phyloP scores from a whole-genome alignment of 2,329 filamentous ascomycete species.

The Monosporascus sp. region DNA sequence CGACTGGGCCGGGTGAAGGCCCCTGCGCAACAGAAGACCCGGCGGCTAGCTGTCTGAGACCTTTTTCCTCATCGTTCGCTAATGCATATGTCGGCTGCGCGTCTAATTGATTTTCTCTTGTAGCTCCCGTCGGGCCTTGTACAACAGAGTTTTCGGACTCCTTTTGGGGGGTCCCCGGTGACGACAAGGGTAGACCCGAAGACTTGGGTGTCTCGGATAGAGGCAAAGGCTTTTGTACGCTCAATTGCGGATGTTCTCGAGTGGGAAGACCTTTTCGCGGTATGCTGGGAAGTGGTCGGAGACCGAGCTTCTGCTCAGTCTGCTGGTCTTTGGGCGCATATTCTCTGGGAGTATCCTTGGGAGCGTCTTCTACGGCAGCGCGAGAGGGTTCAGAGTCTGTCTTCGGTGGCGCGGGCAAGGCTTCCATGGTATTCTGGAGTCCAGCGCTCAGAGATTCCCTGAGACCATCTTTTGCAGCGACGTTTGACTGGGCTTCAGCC shows the following conservation, averaged over 20 bases:
- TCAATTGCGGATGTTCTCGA: neutral
- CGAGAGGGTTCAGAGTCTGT: neutral
- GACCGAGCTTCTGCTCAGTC: neutral
- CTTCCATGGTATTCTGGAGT: neutral
- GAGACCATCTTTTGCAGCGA: neutral
- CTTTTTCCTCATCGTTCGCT: neutral
- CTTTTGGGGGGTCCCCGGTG: neutral
- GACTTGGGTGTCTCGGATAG: neutral
- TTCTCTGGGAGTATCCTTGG: neutral
- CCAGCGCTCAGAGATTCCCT: neutral
- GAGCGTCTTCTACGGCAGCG: neutral
- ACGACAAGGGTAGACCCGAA: neutral
- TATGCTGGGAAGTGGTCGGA: neutral
- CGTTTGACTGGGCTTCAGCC: constrained; percentile 2
- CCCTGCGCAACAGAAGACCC: neutral
- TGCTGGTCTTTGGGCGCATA: neutral
- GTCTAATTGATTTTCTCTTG: neutral
- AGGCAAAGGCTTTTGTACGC: neutral
- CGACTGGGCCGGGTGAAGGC: neutral
- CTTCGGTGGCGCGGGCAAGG: neutral
- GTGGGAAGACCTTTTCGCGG: neutral
- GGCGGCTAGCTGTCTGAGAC: neutral
- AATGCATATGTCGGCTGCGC: neutral
- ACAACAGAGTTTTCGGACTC: neutral
- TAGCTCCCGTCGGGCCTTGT: neutral